Conservation (phyloP, 139 green algal species). For the Prasinococcaceae sp. region DNA sequence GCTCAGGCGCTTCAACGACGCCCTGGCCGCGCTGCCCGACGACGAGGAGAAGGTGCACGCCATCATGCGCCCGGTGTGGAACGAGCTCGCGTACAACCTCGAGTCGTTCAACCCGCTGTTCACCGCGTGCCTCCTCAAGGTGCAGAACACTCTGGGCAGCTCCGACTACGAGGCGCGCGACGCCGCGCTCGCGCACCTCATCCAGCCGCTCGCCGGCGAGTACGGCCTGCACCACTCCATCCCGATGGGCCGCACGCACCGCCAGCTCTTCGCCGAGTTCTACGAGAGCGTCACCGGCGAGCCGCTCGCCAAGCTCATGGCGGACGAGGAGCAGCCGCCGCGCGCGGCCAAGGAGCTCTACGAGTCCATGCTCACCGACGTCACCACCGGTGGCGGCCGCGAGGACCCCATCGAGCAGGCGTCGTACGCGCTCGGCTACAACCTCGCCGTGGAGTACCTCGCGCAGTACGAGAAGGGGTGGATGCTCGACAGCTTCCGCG, state of each 20-base stretch:
- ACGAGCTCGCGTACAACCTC: conserved; percentile 79
- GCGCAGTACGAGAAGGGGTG: conserved; percentile 87
- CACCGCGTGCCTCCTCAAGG: conserved; percentile 65
- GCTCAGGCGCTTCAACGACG: conserved; percentile 65
- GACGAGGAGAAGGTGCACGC: conserved; percentile 33
- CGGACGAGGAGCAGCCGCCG: conserved; percentile 22
- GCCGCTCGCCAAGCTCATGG: conserved; percentile 43
- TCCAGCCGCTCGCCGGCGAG: conserved; percentile 81
- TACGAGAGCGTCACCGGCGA: conserved; percentile 53
- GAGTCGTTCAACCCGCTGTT: conserved; percentile 92
- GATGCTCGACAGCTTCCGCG: conserved; percentile 76
- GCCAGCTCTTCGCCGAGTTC: conserved; percentile 75
- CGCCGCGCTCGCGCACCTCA: conserved; percentile 66
- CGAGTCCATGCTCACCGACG: conserved; percentile 59
- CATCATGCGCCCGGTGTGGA: conserved; percentile 62
- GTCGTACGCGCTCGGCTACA: conserved; percentile 79
- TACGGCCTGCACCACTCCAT: conserved; percentile 83
- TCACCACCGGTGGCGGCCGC: conserved; percentile 27
- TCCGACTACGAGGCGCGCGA: conserved; percentile 66
- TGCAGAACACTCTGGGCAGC: conserved; percentile 7
- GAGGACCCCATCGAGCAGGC: conserved; percentile 36
- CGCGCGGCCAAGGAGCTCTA: conserved; percentile 46
- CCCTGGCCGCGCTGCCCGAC: conserved; percentile 39
- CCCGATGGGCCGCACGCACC: conserved; percentile 60
- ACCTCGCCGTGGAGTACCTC: conserved; percentile 87